Base-by-base conservation (phyloP, 179 eudicot species). In the Dionaea muscipula region DNA sequence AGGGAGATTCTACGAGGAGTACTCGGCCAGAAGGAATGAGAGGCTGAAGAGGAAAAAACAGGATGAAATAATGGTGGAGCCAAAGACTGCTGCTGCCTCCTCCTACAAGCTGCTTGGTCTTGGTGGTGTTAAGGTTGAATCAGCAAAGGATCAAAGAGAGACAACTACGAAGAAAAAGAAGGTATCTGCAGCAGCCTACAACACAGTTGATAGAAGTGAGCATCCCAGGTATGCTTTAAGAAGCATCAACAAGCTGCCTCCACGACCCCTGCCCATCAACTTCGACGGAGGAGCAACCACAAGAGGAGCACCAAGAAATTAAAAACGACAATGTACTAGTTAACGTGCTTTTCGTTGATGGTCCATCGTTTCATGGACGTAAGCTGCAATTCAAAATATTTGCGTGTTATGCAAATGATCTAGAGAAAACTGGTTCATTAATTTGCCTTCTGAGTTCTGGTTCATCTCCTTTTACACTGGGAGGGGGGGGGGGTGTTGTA, bases 11-110 rank as follows among this genome's bases (percentile, higher is more conserved):
- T 89, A 89, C 56, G 86, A 89, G 0, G 83, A 69, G 66, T 89
- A 89, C 53, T 61, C 74, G 1, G 89, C 81, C 0, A 86, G 86
- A 55, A 83, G 97, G 51, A 85, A 89, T 9, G 97, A 89, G 77
- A 81, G 85, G 78, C 67, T 89, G 47, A 78, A 64, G 76, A 76
- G 76, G 56, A 89, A 85, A 69, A 89, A 81, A 70, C 78, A 58
- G 66, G 72, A 67, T 1, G 79, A 69, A 27, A 47, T 51, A 7
- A 72, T 57, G 31, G 65, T 53, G 4, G 84, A 74, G 62, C 71
- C 76, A 21, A 73, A 75, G 66, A 64, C 70, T 6, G 69, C 37
- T n/a, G n/a, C n/a, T n/a, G n/a, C n/a, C n/a, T n/a, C n/a, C n/a
- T n/a, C n/a, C 4, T 75, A 76, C 26, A 75, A 66, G 69, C 72